Conservation (phyloP, 1,139 yeast species). For the Yamadazyma atlantica region DNA sequence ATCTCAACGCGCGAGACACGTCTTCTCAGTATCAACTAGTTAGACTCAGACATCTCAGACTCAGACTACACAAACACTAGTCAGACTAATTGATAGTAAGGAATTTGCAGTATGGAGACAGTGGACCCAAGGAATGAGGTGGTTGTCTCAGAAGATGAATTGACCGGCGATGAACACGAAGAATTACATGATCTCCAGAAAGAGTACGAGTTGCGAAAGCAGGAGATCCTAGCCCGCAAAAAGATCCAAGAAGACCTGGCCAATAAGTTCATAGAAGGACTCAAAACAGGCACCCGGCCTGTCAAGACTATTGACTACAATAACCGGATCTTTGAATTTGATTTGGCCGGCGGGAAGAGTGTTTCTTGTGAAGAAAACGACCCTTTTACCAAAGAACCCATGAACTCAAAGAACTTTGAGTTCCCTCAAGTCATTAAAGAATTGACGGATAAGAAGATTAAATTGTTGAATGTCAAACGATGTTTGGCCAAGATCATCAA, state of each 20-base stretch:
- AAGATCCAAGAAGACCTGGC: conserved; percentile 8
- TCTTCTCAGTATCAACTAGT: too few relatives aligned
- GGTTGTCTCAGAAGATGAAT: conserved; percentile 20
- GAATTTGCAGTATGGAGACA: conserved; percentile 4
- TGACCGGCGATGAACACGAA: conserved; percentile 30
- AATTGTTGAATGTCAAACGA: conserved; percentile 36
- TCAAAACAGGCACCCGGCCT: conserved; percentile 8
- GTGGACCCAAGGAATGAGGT: conserved; percentile 22
- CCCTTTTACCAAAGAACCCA: conserved; percentile 13
- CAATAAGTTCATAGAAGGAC: conserved; percentile 12
- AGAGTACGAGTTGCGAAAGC: conserved; percentile 26
- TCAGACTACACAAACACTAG: too few relatives aligned
- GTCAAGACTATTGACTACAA: conserved; percentile 18
- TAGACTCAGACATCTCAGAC: too few relatives aligned
- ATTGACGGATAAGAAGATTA: conserved; percentile 41
- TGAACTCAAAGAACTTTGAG: conserved; percentile 8
- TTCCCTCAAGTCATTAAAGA: conserved; percentile 7
- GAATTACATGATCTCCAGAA: conserved; percentile 28
- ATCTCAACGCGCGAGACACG: too few relatives aligned
- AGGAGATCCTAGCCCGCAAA: conserved; percentile 19
- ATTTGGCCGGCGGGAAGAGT: conserved; percentile 9
- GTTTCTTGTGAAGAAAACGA: conserved; percentile 19
- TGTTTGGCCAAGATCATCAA: conserved; percentile 60
- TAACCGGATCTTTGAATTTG: conserved; percentile 23
- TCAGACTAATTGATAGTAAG: too few relatives aligned